Base-by-base conservation (phyloP, 2,329 filamentous ascomycete species). In the Bisporella sp. region DNA sequence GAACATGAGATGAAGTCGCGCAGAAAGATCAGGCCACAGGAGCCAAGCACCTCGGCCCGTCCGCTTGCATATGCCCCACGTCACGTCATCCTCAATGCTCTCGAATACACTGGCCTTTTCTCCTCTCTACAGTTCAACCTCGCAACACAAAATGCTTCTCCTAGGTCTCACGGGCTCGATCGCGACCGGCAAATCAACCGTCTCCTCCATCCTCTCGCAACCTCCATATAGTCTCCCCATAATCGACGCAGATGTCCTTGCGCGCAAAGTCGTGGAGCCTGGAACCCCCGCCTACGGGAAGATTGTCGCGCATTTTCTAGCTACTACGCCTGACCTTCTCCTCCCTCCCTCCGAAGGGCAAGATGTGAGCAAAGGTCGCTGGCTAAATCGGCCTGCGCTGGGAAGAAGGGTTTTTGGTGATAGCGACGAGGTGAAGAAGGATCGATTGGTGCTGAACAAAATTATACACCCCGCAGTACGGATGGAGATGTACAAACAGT, bases 151-250 rank as follows among this genome's bases (percentile, higher is more conserved):
- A 48, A 97, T 97, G 93, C 81, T 97, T 45, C 83, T 99, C 63
- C 90, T 99, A 62, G 93, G 93, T 51, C 82, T 99, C 30, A 99
- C 93, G 6, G 93, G 93, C 66, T 96, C 91, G 54, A 97, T 99
- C 66, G 93, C 93, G 54, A 99, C 93, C 5, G 93, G 93, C 68
- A 99, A 99, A 79, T 96, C 92, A 43, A 99, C 92, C 58, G 90
- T 96, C 49, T 96, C 93, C 31, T 76, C 78, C 39, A 78, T 96
- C 60, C 87, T 99, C 62, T 82, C 86, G 46, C 76, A 81, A 4
- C 75, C 87, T 5, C 93, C 92, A 0, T 87, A 96, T 74, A 85
- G 81, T 54, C 79, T 99, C 54, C 91, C 93, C 62, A 79, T 99
- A 60, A 85, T 99, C 72, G 93, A 99, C 66, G 92, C 93, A 65